Base-by-base conservation (phyloP, 805 yeast genomes). In the Danielia reshetovae region DNA sequence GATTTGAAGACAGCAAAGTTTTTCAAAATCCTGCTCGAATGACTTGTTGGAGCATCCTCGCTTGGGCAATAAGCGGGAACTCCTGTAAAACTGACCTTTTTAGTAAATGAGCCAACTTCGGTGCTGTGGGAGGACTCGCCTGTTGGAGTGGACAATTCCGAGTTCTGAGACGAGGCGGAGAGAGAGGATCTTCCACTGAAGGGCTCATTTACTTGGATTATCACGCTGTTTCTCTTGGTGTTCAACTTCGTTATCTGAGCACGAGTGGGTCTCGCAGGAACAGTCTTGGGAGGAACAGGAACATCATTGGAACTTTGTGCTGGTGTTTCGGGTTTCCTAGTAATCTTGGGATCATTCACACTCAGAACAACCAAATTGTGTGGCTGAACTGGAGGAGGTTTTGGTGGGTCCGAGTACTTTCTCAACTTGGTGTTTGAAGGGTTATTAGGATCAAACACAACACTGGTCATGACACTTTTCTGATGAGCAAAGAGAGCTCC, bases 21-120 rank as follows among this genome's bases (percentile, higher is more conserved):
- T 46, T 57, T 60, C 19, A 68, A 42, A 10, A 68, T 59, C 15
- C 54, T 50, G 34, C 54, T 54, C 3, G 68, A 50, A 34, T 62
- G 64, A 27, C 52, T 55, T 7, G 76, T 60, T 1, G 80, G 80
- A 0, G 74, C 75, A 53, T 75, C 81, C 49, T 75, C 81, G 5
- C 67, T 74, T 22, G 68, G 75, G 2, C 67, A 48, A 36, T 72
- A 75, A 32, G 65, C 72, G 1, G 74, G 65, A 4, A 75, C 79
- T 0, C 79, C 80, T 4, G 57, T 57, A 41, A 75, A 75, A 21
- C 81, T 50, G 8, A 75, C 80, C 42, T 60, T 72, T 42, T 72
- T 74, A 2, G 54, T 33, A n/a, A n/a, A n/a, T 7, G 9, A 7
- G 9, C 22, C 22, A 9, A 19, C 22, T 7, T 19, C 22, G 9